These are phyloP conservation scores for Populus hybrid DNA, from an alignment of 441 rosid genomes.

Conservation along the genomic window DNA sequence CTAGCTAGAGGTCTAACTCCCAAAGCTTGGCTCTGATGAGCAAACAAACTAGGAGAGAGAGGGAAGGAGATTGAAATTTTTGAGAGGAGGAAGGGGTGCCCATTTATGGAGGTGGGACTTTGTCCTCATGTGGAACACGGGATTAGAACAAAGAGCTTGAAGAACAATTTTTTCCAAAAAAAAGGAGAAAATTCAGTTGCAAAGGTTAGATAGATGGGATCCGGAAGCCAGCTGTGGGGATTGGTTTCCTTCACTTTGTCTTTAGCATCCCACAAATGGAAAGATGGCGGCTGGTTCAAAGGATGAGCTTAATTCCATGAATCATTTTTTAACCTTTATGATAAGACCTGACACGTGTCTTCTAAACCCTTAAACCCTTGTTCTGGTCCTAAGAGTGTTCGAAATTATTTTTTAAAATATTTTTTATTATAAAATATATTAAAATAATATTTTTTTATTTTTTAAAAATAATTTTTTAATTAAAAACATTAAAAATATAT, in stretches of 20 bases:
- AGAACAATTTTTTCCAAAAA: background rate
- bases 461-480: too few relatives aligned
- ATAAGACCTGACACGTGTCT: conserved; percentile 37
- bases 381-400: conserved; percentile 21
- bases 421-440: too few relatives aligned
- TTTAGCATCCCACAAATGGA: background rate
- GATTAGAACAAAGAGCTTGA: conserved; percentile 21
- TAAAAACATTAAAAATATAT: too few relatives aligned
- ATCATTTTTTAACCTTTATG: conserved; percentile 17
- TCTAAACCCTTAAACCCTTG: background rate
- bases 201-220: conserved; percentile 4
- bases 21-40: background rate
- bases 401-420: too few relatives aligned
- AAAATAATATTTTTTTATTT: too few relatives aligned
- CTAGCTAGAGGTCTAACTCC: background rate
- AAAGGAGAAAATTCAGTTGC: conserved; percentile 20
- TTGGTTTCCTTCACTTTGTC: conserved; percentile 15
- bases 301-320: conserved; percentile 18
- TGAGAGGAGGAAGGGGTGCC: conserved; percentile 43
- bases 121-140: conserved; percentile 44
- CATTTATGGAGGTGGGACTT: conserved; percentile 63
- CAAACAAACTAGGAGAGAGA: conserved; percentile 9
- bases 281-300: conserved; percentile 45
- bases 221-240: conserved; percentile 38
- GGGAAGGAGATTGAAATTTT: conserved; percentile 64